Conservation (phyloP, 306 rosid genomes). For the Casuarina glauca region DNA sequence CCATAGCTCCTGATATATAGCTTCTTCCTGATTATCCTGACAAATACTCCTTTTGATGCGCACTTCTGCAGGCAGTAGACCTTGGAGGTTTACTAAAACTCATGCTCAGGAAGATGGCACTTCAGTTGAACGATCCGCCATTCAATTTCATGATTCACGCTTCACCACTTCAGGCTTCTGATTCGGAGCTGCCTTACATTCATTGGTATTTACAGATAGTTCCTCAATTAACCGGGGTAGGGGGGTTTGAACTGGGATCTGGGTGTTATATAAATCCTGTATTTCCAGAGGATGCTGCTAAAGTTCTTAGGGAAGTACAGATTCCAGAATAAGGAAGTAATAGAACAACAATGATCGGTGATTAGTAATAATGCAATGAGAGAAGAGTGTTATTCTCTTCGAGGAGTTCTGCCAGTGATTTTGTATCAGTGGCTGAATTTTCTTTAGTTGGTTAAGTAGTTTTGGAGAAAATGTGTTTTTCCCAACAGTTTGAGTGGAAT, state of each 20-base stretch:
- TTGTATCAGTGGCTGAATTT: neutral
- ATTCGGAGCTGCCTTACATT: slow-evolving; percentile 31
- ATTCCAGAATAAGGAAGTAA: neutral
- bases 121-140: slow-evolving; percentile 55
- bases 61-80: slow-evolving; percentile 47
- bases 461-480: neutral
- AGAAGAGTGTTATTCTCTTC: neutral
- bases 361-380: neutral
- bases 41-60: neutral
- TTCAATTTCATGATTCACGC: slow-evolving; percentile 57
- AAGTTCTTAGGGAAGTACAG: slow-evolving; percentile 47
- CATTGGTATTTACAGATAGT: slow-evolving; percentile 58
- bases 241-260: slow-evolving; percentile 50
- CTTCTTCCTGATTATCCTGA: neutral
- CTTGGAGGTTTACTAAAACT: slow-evolving; percentile 52
- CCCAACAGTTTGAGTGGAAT: neutral
- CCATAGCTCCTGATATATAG: neutral
- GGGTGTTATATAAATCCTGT: slow-evolving; percentile 58
- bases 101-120: slow-evolving; percentile 42
- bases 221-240: slow-evolving; percentile 44
- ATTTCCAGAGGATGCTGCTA: slow-evolving; percentile 58
- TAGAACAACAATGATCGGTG: neutral
- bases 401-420: neutral
- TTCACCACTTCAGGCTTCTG: slow-evolving; percentile 32
- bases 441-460: neutral